A percentile compares a stretch with the other conserved stretches of the same genome.
phyloP scores from a whole-genome alignment of 2,329 filamentous ascomycete species.

The Cryphonectria japonica region DNA sequence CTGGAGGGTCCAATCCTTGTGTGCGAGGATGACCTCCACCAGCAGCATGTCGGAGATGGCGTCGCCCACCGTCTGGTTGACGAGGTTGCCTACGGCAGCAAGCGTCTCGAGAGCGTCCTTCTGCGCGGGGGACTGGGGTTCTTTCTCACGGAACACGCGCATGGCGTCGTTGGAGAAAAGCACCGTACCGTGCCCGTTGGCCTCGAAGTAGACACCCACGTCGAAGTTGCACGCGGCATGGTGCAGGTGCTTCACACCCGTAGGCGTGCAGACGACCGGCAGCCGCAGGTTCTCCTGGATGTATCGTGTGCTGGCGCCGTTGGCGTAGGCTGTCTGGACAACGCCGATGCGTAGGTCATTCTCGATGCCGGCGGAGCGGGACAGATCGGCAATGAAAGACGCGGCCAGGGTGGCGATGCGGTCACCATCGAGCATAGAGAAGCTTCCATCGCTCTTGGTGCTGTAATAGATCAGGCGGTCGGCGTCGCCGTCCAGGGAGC shows the following conservation, averaged over 20 bases:
- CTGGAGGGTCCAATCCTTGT: conserved; percentile 87
- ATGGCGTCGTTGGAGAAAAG: conserved; percentile 88
- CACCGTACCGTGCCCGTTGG: conserved; percentile 95
- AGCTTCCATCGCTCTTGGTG: conserved; percentile 77
- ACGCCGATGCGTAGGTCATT: conserved; percentile 88
- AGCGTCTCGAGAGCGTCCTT: conserved; percentile 87
- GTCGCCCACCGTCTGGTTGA: conserved; percentile 98
- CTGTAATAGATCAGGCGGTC: conserved; percentile 97
- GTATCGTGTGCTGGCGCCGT: conserved; percentile 91
- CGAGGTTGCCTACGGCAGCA: conserved; percentile 80
- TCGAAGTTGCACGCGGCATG: conserved; percentile 96
- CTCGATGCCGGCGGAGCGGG: conserved; percentile 76
- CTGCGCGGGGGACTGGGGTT: conserved; percentile 89
- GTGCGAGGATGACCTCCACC: conserved; percentile 92
- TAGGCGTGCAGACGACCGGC: conserved; percentile 90
- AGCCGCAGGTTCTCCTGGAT: conserved; percentile 86
- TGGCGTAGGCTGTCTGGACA: conserved; percentile 97
- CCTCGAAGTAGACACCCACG: conserved; percentile 97
- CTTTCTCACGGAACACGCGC: conserved; percentile 74
- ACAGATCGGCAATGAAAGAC: conserved; percentile 89
- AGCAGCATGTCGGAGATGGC: conserved; percentile 95
- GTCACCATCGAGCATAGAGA: conserved; percentile 94
- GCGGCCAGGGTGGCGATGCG: conserved; percentile 94
- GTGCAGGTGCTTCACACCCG: conserved; percentile 96
- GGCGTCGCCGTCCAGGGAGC: conserved; percentile 92